Percentiles rank a stretch among this genome's conserved stretches.
phyloP scores from a whole-genome alignment of 208 protist species.

The Crithidia sp. region DNA sequence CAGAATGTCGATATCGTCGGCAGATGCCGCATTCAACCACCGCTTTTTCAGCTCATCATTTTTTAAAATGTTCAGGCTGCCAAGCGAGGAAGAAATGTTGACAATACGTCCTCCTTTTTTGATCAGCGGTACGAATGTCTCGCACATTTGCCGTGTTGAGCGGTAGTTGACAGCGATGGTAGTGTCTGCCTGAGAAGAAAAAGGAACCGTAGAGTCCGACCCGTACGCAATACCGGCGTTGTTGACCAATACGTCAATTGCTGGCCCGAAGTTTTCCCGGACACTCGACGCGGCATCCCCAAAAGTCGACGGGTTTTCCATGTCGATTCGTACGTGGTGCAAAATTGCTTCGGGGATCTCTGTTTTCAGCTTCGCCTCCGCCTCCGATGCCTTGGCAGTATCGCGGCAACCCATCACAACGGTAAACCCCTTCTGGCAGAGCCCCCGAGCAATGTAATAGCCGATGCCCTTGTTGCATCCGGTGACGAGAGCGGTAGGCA shows the following conservation, averaged over 20 bases:
- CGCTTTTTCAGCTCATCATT: constrained; percentile 16
- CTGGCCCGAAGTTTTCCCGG: constrained; percentile 15
- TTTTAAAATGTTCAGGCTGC: constrained; percentile 29
- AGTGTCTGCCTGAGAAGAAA: constrained; percentile 38
- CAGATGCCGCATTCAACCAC: constrained; percentile 24
- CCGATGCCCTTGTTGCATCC: constrained; percentile 43
- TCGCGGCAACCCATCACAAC: constrained; percentile 47
- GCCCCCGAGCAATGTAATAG: constrained; percentile 39
- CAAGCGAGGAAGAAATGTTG: constrained; percentile 34
- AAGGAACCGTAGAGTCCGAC: constrained; percentile 20
- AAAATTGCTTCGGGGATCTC: constrained; percentile 7
- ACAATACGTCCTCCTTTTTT: constrained; percentile 36
- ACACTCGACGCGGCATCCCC: constrained; percentile 22
- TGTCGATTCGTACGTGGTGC: constrained; percentile 24
- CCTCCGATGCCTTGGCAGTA: constrained; percentile 8
- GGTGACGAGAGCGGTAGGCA: constrained; percentile 31
- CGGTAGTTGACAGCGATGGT: constrained; percentile 41
- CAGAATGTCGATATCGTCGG: constrained; percentile 25
- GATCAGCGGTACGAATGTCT: constrained; percentile 38
- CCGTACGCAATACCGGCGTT: constrained; percentile 51
- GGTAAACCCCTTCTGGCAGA: constrained; percentile 28
- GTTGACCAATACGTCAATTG: constrained; percentile 49
- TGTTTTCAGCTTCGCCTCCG: constrained; percentile 21
- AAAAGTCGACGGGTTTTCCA: constrained; percentile 17
- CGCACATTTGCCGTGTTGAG: constrained; percentile 26